These are phyloP conservation scores for Magnaporthales sp. DNA, from an alignment of 2,329 filamentous ascomycete species.

Conservation along the genomic window DNA sequence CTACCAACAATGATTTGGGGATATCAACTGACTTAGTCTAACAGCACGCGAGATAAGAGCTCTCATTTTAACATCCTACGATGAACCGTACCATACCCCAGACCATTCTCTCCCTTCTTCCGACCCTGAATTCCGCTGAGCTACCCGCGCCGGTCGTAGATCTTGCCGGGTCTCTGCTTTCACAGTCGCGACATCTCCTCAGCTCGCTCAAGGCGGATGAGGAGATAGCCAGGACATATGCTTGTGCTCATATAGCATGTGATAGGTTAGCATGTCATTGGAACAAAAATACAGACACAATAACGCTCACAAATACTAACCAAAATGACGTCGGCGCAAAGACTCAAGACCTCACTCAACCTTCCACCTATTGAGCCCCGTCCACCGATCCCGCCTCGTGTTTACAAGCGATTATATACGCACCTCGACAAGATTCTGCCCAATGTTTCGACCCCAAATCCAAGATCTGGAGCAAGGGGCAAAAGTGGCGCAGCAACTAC, in stretches of 20 bases:
- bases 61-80: neutral
- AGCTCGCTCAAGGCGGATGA: slow-evolving; percentile 75
- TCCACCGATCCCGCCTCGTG: slow-evolving; percentile 68
- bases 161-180: slow-evolving; percentile 63
- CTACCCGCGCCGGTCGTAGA: slow-evolving; percentile 63
- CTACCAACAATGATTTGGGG: neutral
- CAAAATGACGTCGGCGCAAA: slow-evolving; percentile 22
- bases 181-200: slow-evolving; percentile 71
- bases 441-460: slow-evolving; percentile 17
- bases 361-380: slow-evolving; percentile 68
- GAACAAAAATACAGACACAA: neutral
- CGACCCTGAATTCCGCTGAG: slow-evolving; percentile 53
- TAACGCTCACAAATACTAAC: neutral
- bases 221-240: slow-evolving; percentile 77
- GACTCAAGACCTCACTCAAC: slow-evolving; percentile 66
- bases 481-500: slow-evolving; percentile 8
- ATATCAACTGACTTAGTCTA: neutral
- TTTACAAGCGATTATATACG: slow-evolving; percentile 76
- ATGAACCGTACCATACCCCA: slow-evolving; percentile 74
- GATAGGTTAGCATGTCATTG: slow-evolving; percentile 50
- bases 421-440: slow-evolving; percentile 70
- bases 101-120: slow-evolving; percentile 63
- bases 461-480: neutral
- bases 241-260: slow-evolving; percentile 83
- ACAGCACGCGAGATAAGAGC: neutral